phyloP scores from a whole-genome alignment of 345 rosid species.

The Pugionium cornutum region DNA sequence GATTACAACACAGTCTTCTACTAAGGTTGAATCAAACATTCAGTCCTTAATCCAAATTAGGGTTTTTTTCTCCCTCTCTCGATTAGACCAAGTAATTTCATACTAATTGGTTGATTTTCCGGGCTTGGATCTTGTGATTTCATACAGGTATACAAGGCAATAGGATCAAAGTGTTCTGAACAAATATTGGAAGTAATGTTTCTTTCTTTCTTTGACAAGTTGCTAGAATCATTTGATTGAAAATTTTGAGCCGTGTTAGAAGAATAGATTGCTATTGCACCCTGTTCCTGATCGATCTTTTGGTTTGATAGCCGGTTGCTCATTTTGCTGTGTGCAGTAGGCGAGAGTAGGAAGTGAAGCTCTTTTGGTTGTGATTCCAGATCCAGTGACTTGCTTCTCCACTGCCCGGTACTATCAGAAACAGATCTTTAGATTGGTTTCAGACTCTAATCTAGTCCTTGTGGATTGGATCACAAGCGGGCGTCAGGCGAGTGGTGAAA shows the following conservation, averaged over 20 bases:
- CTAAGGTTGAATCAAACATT: slow-evolving; percentile 54
- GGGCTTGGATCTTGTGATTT: slow-evolving; percentile 18
- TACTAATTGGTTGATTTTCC: slow-evolving; percentile 18
- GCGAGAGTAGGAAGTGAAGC: slow-evolving; percentile 69
- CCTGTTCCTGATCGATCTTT: not conserved
- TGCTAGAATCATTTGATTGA: not conserved
- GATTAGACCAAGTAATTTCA: not conserved
- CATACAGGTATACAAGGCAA: slow-evolving; percentile 72
- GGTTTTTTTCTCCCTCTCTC: not conserved
- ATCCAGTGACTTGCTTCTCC: slow-evolving; percentile 93
- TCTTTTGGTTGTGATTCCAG: slow-evolving; percentile 75
- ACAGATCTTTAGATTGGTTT: slow-evolving; percentile 65
- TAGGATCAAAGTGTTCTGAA: slow-evolving; percentile 67
- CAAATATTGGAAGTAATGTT: slow-evolving; percentile 67
- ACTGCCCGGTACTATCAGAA: slow-evolving; percentile 85
- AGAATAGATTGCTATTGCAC: not conserved
- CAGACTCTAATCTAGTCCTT: slow-evolving; percentile 69
- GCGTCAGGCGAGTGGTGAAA: slow-evolving; percentile 85
- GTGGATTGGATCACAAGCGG: slow-evolving; percentile 98
- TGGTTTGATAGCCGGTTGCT: slow-evolving; percentile 21
- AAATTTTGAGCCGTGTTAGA: not conserved
- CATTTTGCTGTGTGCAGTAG: slow-evolving; percentile 53
- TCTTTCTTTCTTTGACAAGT: not conserved
- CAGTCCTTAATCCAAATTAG: not conserved
- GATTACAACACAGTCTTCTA: slow-evolving; percentile 87